Base-by-base conservation (phyloP, 2,329 filamentous ascomycete genomes). In the Hypoxylon sp. region DNA sequence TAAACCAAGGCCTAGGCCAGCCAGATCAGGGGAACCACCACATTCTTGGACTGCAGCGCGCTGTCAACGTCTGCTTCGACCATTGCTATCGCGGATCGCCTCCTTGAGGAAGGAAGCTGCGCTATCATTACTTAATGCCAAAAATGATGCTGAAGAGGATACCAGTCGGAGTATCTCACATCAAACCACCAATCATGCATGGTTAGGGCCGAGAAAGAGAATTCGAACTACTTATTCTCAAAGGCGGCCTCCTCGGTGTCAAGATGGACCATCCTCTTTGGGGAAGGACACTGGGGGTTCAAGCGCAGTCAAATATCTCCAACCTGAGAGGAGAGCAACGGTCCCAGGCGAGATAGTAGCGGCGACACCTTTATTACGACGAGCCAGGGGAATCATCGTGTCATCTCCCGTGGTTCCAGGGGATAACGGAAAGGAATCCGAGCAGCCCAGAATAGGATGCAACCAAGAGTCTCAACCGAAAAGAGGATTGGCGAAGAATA, bases 11-110 rank as follows among this genome's bases (percentile, higher is more conserved):
- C 49, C 43, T 19, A 19, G 57, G 15, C 51, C 42, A 34, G 38
- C 55, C 23, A 63, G 48, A 25, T 30, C 51, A 15, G 46, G 47
- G 25, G 58, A 61, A 11, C 25, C 45, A 17, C 47, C 57, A 34
- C 57, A 64, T 11, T 58, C 64, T n/a, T 73, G 75, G 75, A 77
- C 73, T 7, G 64, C 74, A 15, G 67, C 73, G 23, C 69, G 74
- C 50, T 77, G 75, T 43, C 68, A 75, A 43, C 71, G 74, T 15
- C 59, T 77, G 30, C 66, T 77, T 23, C 72, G 75, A 21, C 71
- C 73, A 5, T 59, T 77, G 44, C 67, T 72, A 19, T 76, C 75
- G 8, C 67, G 73, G 32, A 70, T 77, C 25, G 65, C 70, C 54
- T 70, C 73, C 25, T 59, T 77, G 2, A 68, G 67, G 16, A 75